A percentile compares a stretch with the other conserved stretches of the same genome.
Conservation (phyloP, 805 yeast genomes). For the Yarrowia sp. region DNA sequence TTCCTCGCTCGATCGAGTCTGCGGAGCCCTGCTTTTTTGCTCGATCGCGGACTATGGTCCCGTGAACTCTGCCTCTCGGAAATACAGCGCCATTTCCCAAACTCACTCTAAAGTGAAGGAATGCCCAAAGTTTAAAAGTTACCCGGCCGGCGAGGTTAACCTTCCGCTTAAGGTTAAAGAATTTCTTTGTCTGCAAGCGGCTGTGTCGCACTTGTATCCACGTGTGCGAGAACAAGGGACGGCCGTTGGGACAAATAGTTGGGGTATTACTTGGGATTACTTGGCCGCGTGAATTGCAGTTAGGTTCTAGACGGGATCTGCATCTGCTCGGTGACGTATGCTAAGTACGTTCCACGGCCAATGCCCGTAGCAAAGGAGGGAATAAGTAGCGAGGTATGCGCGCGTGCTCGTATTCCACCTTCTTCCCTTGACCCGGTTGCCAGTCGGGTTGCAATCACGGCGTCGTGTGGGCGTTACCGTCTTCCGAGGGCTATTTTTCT, state of each 20-base stretch:
- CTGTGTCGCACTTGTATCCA: conserved; percentile 21
- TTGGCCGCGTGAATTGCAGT: not conserved
- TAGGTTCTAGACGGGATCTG: not conserved
- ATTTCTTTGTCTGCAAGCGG: conserved; percentile 16
- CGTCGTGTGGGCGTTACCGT: too few relatives aligned
- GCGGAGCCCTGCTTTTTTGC: too few relatives aligned
- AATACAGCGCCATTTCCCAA: conserved; percentile 19
- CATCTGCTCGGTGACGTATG: not conserved
- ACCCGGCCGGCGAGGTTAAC: conserved; percentile 22
- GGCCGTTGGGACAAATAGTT: not conserved
- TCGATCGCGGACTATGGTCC: not conserved
- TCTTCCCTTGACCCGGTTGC: too few relatives aligned
- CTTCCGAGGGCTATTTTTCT: too few relatives aligned
- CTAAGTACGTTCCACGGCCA: too few relatives aligned
- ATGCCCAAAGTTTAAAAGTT: conserved; percentile 10
- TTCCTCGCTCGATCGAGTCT: too few relatives aligned
- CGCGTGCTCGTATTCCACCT: too few relatives aligned
- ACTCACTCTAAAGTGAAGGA: conserved; percentile 8
- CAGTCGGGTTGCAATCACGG: too few relatives aligned
- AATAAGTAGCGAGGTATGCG: too few relatives aligned
- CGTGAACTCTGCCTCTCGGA: conserved; percentile 11
- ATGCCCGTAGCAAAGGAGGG: too few relatives aligned
- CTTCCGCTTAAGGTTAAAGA: not conserved
- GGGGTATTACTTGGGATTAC: not conserved
- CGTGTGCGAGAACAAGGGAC: conserved; percentile 3